These are phyloP conservation scores for Kwoniella sp. DNA, from an alignment of 768 basidiomycete species.

Conservation along the genomic window DNA sequence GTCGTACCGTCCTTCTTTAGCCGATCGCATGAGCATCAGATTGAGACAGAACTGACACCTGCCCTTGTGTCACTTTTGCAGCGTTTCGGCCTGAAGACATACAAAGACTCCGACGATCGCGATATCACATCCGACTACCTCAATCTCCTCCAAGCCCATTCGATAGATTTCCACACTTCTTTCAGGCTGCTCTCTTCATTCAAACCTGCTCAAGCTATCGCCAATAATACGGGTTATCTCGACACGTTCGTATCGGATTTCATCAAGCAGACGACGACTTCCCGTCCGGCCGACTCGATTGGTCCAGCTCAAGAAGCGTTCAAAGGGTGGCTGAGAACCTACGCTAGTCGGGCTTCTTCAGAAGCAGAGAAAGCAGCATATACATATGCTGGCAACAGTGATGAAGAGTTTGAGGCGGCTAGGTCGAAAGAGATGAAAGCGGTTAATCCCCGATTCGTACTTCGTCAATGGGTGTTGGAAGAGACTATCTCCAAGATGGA, in stretches of 20 bases:
- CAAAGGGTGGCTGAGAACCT: slow-evolving; percentile 67
- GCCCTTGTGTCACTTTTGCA: slow-evolving; percentile 43
- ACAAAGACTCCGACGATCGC: slow-evolving; percentile 64
- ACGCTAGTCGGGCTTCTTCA: slow-evolving; percentile 63
- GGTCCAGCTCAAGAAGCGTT: slow-evolving; percentile 62
- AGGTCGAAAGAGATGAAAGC: slow-evolving; percentile 57
- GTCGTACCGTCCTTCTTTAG: not conserved
- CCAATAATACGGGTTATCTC: slow-evolving; percentile 18
- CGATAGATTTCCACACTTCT: slow-evolving; percentile 84
- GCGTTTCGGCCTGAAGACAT: slow-evolving; percentile 75
- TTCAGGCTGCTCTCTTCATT: slow-evolving; percentile 75
- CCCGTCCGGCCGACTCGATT: slow-evolving; percentile 30
- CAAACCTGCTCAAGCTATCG: slow-evolving; percentile 57
- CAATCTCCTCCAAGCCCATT: slow-evolving; percentile 69
- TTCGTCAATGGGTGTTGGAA: slow-evolving; percentile 94
- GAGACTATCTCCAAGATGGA: slow-evolving; percentile 82
- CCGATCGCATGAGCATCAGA: not conserved
- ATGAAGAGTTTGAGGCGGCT: slow-evolving; percentile 29
- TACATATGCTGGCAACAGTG: not conserved
- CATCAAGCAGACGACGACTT: slow-evolving; percentile 59
- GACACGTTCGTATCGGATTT: slow-evolving; percentile 52
- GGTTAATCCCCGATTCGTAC: slow-evolving; percentile 85
- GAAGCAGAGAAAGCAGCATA: slow-evolving; percentile 60
- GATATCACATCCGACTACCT: slow-evolving; percentile 69
- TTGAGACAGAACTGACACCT: slow-evolving; percentile 18